Percentiles rank a stretch among this genome's conserved stretches.
phyloP scores from a whole-genome alignment of 2,329 filamentous ascomycete genomes.

The Laburnicola sp. region DNA sequence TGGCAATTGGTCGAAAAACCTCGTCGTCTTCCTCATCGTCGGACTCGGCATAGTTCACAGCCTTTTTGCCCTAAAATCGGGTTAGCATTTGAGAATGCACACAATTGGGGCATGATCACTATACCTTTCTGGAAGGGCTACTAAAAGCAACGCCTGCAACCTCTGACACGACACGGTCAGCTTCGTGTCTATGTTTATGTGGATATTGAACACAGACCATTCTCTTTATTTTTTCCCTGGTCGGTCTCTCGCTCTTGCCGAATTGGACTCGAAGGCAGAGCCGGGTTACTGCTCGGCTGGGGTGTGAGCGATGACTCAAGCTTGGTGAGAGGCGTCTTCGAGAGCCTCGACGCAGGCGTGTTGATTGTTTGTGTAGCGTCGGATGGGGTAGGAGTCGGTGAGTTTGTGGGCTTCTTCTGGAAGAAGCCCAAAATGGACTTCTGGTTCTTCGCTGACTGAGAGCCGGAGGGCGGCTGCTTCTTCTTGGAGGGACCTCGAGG shows the following conservation, averaged over 20 bases:
- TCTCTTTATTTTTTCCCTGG: constrained; percentile 56
- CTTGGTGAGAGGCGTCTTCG: constrained; percentile 39
- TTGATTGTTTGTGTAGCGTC: constrained; percentile 29
- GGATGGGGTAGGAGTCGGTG: constrained; percentile 47
- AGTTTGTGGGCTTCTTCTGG: constrained; percentile 60
- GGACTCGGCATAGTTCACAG: constrained; percentile 82
- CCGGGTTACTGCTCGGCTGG: constrained; percentile 76
- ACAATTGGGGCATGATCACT: constrained; percentile 16
- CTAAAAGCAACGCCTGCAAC: constrained; percentile 55
- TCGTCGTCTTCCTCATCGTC: constrained; percentile 79
- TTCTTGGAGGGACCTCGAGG: constrained; percentile 48
- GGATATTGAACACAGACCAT: constrained; percentile 51
- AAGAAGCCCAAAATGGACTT: constrained; percentile 81
- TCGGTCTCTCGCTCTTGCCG: constrained; percentile 60
- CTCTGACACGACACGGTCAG: constrained; percentile 48
- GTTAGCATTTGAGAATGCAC: constrained; percentile 11
- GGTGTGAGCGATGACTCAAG: constrained; percentile 61
- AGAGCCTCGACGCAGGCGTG: constrained; percentile 28
- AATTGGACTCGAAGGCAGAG: constrained; percentile 69
- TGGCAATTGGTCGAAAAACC: constrained; percentile 63
- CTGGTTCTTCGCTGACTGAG: constrained; percentile 63
- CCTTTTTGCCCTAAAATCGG: constrained; percentile 58
- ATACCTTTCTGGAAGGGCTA: constrained; percentile 81
- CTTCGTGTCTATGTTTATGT: constrained; percentile 47
- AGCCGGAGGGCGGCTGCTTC: constrained; percentile 50